These are phyloP conservation scores for Solanum chiquidenum DNA, from an alignment of 257 asterid species.

Conservation along the genomic window DNA sequence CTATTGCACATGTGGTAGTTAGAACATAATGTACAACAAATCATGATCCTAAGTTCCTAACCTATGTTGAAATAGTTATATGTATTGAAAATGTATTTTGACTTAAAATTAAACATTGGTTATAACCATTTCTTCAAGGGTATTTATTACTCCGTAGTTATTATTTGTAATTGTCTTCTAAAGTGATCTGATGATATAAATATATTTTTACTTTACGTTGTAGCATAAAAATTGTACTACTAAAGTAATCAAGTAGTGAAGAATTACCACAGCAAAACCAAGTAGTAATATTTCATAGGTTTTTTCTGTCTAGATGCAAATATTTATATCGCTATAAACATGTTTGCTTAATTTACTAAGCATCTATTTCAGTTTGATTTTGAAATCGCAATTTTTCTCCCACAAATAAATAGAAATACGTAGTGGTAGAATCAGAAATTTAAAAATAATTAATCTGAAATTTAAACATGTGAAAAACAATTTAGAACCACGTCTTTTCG, in stretches of 20 bases:
- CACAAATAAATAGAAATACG: neutral
- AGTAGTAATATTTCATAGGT: too few relatives aligned
- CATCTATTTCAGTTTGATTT: neutral
- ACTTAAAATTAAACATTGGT: neutral
- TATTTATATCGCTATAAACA: fast-evolving
- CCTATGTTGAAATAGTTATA: neutral
- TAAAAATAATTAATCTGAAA: neutral
- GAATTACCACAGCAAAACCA: too few relatives aligned
- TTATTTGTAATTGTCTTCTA: fast-evolving
- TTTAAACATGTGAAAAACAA: neutral
- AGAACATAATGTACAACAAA: neutral
- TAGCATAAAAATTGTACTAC: neutral
- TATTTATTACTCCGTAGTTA: too few relatives aligned
- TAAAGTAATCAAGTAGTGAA: too few relatives aligned
- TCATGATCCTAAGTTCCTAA: neutral
- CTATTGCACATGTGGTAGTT: neutral
- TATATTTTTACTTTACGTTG: neutral
- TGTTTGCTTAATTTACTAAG: fast-evolving
- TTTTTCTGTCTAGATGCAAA: too few relatives aligned
- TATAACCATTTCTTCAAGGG: neutral
- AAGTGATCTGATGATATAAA: neutral
- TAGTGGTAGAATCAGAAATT: neutral
- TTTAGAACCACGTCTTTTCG: fast-evolving
- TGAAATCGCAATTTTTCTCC: neutral
- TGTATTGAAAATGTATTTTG: neutral